Conservation (phyloP, 2,329 filamentous ascomycete species). For the Colletotrichum cereale region DNA sequence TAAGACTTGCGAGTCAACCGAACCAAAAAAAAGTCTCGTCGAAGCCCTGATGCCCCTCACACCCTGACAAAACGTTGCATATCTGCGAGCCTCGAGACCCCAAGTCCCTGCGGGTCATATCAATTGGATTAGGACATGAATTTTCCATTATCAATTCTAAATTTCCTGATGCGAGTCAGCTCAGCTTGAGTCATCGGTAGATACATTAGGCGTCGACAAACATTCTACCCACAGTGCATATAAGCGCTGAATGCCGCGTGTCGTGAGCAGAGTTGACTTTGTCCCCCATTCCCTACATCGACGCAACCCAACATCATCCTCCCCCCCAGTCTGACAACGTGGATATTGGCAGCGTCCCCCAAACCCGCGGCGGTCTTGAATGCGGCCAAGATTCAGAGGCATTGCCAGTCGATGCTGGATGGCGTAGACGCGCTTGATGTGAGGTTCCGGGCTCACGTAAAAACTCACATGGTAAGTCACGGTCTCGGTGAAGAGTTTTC, state of each 20-base stretch:
- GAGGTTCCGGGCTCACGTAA: conserved; percentile 72
- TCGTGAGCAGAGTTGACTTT: neutral
- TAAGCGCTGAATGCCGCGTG: neutral
- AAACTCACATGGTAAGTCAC: conserved; percentile 70
- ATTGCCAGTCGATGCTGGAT: conserved; percentile 69
- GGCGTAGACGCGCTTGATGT: conserved; percentile 62
- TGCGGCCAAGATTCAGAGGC: conserved; percentile 62
- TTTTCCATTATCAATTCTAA: no score
- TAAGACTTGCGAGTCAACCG: neutral
- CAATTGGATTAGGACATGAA: neutral
- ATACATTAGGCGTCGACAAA: neutral
- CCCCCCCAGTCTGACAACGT: neutral
- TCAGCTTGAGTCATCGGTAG: neutral
- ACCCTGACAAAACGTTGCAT: no score
- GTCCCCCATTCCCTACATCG: neutral
- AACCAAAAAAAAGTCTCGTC: no score
- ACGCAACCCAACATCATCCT: neutral
- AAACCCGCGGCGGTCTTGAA: conserved; percentile 71
- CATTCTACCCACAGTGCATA: neutral
- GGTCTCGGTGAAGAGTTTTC: neutral
- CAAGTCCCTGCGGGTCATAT: neutral
- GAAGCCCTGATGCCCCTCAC: no score
- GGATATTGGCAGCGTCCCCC: conserved; percentile 54
- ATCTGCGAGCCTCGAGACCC: neutral
- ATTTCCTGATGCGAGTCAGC: neutral